Base-by-base conservation (phyloP, 169 alveolate species). In the Babesia caballi region DNA sequence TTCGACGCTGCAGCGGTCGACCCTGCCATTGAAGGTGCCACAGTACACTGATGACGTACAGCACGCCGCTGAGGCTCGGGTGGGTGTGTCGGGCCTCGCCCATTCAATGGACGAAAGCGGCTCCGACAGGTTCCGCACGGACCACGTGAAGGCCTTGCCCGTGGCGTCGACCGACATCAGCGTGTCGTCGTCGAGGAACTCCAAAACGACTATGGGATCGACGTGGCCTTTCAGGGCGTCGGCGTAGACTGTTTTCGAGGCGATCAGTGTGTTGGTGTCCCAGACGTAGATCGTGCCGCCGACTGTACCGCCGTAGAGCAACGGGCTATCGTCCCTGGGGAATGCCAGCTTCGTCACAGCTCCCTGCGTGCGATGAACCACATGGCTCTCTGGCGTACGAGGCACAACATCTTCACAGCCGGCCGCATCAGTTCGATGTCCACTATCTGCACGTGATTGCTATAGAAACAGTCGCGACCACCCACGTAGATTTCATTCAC, bases 101-200 rank as follows among this genome's bases (percentile, higher is more conserved):
- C 69, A 59, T 12, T 38, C 54, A 0, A 59, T 8, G 3, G 40
- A 23, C n/a, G 69, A 36, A 0, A 42, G 38, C 4, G 69, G 69
- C 23, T 59, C 54, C 25, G 69, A 36, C 32, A 59, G 41, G 32
- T 59, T 59, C 38, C 69, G 56, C 38, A 59, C 19, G 36, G 52
- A 36, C 69, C 69, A 59, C n/a, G 52, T 59, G 30, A 59, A 28
- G 11, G 69, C 69, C 38, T 21, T 36, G 11, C 69, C 69, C 5
- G 69, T 14, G 25, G n/a, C 27, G 38, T 59, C 69, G 4, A 41
- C 69, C 1, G 69, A 59, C 5, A 59, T 28, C 54, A 59, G 54
- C 21, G 35, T 41, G 44, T 59, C 69, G 41, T 35, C 40, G 23
- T 36, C 54, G 25, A 59, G 25, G 21, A 41, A 30, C 38, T 59